phyloP scores from a whole-genome alignment of 371 early-diverging fungal species.

The Rhizopus stolonifer region DNA sequence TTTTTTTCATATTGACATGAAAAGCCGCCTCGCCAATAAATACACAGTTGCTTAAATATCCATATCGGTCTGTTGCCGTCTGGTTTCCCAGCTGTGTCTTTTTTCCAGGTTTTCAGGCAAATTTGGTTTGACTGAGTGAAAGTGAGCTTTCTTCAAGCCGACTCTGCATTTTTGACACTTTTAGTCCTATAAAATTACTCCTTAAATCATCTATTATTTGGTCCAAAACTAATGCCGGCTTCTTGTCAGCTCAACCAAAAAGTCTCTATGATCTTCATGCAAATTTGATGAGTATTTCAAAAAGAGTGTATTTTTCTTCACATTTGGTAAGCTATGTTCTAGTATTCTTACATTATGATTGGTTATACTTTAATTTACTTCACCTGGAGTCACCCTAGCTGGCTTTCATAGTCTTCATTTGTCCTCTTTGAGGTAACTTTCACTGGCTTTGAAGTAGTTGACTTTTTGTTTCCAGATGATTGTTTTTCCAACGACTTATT shows the following conservation, averaged over 20 bases:
- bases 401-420: background rate
- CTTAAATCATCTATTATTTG: constrained; percentile 10
- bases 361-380: constrained; percentile 10
- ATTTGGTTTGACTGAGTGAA: background rate
- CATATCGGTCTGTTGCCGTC: constrained; percentile 6
- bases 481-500: constrained; percentile 5
- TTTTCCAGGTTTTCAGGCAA: constrained; percentile 4
- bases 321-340: constrained; percentile 8
- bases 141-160: constrained; percentile 5
- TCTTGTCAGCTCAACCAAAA: constrained; percentile 15
- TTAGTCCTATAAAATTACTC: constrained; percentile 1
- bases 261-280: constrained; percentile 8
- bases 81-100: constrained; percentile 6
- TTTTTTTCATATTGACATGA: constrained; percentile 14
- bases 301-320: constrained; percentile 6
- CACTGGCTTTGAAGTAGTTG: background rate
- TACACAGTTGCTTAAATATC: constrained; percentile 14
- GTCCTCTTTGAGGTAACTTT: constrained; percentile 6
- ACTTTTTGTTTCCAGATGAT: constrained; percentile 9
- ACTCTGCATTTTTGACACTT: constrained; percentile 10
- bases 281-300: constrained; percentile 10
- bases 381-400: constrained; percentile 9
- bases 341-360: constrained; percentile 8
- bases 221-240: constrained; percentile 16
- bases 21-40: constrained; percentile 11